Evolutionary conservation across 2,329 filamentous ascomycete species (phyloP).

Genomic region (Clathrospora elynae): DNA sequence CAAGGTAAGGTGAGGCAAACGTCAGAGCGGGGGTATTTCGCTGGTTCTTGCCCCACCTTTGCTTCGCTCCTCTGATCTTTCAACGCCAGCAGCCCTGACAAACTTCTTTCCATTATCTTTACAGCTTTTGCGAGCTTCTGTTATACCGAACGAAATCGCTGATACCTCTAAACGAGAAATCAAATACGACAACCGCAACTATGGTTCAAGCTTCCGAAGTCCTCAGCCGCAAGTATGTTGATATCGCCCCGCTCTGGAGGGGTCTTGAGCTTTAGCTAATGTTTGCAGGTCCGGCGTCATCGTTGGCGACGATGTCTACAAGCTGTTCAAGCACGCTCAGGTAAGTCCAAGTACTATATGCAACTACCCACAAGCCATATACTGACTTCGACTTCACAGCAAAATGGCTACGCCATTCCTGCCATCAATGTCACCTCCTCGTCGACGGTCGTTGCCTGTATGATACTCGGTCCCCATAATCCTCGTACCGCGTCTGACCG

Average conservation of each 20-base stretch:
- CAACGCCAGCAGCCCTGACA: background rate
- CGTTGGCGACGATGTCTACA: slow-evolving; percentile 63
- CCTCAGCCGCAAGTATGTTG: slow-evolving; percentile 66
- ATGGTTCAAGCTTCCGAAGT: slow-evolving; percentile 38
- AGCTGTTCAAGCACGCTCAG: slow-evolving; percentile 70
- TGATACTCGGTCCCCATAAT: background rate
- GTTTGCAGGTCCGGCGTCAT: slow-evolving; percentile 50
- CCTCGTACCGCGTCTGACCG: slow-evolving; percentile 4
- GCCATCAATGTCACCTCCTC: slow-evolving; percentile 73
- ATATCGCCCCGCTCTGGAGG: slow-evolving; percentile 4
- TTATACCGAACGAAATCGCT: too few relatives aligned
- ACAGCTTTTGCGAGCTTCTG: too few relatives aligned
- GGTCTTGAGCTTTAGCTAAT: slow-evolving; percentile 11
- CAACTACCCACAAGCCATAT: background rate
- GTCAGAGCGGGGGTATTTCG: too few relatives aligned
- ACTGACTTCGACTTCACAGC: slow-evolving; percentile 37
- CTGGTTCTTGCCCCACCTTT: too few relatives aligned
- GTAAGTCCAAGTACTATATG: slow-evolving; percentile 40
- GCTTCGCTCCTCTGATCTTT: background rate
- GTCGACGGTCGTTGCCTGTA: slow-evolving; percentile 70
- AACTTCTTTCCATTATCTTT: too few relatives aligned
- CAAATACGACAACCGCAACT: slow-evolving; percentile 12
- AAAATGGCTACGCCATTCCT: slow-evolving; percentile 39
- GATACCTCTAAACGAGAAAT: background rate
- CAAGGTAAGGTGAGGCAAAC: slow-evolving; percentile 5